Base-by-base conservation (phyloP, 805 yeast genomes). In the Candida maris region DNA sequence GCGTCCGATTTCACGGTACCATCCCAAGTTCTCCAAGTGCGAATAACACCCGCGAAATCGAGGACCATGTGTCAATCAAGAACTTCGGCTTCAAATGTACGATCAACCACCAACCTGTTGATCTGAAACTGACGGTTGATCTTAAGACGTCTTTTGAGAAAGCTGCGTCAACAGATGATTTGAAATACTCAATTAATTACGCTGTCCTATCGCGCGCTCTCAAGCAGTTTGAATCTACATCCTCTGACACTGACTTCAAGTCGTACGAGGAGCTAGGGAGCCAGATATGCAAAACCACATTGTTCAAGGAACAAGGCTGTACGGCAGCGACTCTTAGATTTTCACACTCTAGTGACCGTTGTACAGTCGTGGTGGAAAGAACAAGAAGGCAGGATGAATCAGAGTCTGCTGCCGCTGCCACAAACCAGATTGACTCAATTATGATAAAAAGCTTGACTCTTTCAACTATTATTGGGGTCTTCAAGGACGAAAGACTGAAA, bases 401-500 rank as follows among this genome's bases (percentile, higher is more conserved):
- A 6, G 7, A 25, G 10, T 29, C 16, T 9, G 18, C 8, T 7
- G 16, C 27, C 5, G 6, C 18, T 6, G 17, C 20, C 3, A 26
- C 27, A 8, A 17, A 16, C 6, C 22, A n/a, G 16, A 7, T 14
- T 5, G 48, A 49, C 30, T 27, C 26, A 2, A 51, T 73, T 2
- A 36, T 49, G 7, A 74, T 86, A 26, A 63, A 67, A 4, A 71
- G 73, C 4, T 59, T 89, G 24, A 68, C 70, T 32, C 60, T 86
- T 13, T 68, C 81, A 33, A 81, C 96, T 0, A 68, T 89, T n/a
- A 84, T 93, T 47, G 99, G 98, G 4, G 93, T 93, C 6, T 91
- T 88, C 64, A 82, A 88, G 2, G 85, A 88, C 62, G 99, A 93
- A 57, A 69, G 98, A 40, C 59, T 81, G 16, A 81, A 82, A 51